Conservation (phyloP, 2,329 filamentous ascomycete genomes). For the Colletotrichum horii region DNA sequence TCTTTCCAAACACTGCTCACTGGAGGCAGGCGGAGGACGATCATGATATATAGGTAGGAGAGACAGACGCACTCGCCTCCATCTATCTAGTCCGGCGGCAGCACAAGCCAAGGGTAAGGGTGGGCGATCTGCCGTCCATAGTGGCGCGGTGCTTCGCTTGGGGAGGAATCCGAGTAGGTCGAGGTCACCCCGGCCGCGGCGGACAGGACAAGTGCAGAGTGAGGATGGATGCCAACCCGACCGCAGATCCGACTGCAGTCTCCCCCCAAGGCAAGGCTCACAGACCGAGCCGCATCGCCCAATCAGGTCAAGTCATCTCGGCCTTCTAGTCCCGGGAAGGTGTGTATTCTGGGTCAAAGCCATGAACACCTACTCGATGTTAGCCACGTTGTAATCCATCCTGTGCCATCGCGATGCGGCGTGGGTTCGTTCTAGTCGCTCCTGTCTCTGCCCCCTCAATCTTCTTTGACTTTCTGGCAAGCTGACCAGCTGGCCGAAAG, state of each 20-base stretch:
- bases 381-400: conserved; percentile 21
- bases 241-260: conserved; percentile 10
- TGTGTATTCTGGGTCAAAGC: conserved; percentile 18
- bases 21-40: conserved; percentile 4
- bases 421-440: conserved; percentile 7
- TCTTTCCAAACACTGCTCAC: neutral
- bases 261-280: conserved; percentile 2
- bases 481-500: conserved; percentile 2
- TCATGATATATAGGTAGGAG: conserved; percentile 21
- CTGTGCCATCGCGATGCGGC: conserved; percentile 9
- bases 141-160: conserved; percentile 16
- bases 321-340: conserved; percentile 8
- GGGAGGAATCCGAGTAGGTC: conserved; percentile 11
- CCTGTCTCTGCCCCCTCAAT: conserved; percentile 18
- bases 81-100: neutral
- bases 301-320: conserved; percentile 6
- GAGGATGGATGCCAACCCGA: neutral
- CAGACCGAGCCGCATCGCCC: conserved; percentile 6
- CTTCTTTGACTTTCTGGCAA: conserved; percentile 2
- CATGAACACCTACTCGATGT: conserved; percentile 1
- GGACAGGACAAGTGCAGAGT: conserved; percentile 1
- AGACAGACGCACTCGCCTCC: conserved; percentile 8
- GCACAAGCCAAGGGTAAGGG: conserved; percentile 8
- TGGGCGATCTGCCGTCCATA: conserved; percentile 10
- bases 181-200: neutral